phyloP scores from a whole-genome alignment of 2,329 filamentous ascomycete genomes.

The Trichophyton rubrum region DNA sequence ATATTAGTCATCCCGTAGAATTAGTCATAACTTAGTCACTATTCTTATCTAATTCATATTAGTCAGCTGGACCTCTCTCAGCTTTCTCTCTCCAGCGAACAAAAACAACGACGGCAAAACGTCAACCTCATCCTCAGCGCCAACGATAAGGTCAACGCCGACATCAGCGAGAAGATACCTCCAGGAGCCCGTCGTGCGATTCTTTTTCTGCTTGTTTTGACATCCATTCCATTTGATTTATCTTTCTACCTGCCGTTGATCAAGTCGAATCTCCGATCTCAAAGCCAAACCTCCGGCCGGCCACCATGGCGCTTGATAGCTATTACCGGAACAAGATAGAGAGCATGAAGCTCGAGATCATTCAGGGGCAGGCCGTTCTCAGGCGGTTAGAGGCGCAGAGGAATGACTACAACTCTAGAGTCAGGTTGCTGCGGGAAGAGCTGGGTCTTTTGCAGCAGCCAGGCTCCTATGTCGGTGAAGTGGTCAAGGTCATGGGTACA shows the following conservation, averaged over 20 bases:
- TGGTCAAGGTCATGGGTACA: slow-evolving; percentile 99
- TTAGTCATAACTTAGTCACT: background rate
- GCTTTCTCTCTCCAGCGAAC: background rate
- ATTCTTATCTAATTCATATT: background rate
- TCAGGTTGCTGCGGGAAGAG: slow-evolving; percentile 88
- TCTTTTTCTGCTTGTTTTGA: background rate
- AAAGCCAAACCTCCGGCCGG: background rate
- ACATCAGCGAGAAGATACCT: background rate
- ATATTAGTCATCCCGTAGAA: background rate
- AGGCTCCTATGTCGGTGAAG: slow-evolving; percentile 94
- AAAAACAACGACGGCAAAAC: background rate
- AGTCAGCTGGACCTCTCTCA: background rate
- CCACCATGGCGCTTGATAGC: slow-evolving; percentile 92
- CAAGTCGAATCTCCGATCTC: background rate
- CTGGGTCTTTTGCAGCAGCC: slow-evolving; percentile 91
- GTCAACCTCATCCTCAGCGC: background rate
- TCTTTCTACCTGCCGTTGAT: background rate
- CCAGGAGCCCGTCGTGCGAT: background rate
- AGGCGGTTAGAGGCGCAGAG: slow-evolving; percentile 92
- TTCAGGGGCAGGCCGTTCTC: slow-evolving; percentile 92
- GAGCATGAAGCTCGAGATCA: slow-evolving; percentile 99
- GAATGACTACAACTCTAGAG: slow-evolving; percentile 98
- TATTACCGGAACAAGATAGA: slow-evolving; percentile 99
- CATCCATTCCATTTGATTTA: background rate
- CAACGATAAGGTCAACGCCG: background rate